phyloP scores from a whole-genome alignment of 495 filamentous ascomycete species.

The Lasiosphaeria hispida region DNA sequence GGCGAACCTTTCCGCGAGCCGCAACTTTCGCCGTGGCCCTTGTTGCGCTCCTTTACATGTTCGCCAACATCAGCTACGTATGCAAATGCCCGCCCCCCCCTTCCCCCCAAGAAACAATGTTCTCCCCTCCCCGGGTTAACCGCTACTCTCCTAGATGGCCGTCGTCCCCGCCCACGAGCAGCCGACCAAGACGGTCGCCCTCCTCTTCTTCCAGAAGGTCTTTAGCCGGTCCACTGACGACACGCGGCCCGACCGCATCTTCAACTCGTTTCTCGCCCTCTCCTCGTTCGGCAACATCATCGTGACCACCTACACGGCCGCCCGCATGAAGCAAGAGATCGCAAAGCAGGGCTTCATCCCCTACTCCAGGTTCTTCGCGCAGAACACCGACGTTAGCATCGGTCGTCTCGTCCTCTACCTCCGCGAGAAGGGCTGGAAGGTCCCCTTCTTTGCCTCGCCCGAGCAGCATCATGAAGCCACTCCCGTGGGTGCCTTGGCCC shows the following conservation, averaged over 20 bases:
- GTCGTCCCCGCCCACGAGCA: slow-evolving; percentile 25
- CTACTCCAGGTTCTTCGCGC: slow-evolving; percentile 44
- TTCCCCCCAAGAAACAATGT: too few relatives aligned
- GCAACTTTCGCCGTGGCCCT: slow-evolving; percentile 33
- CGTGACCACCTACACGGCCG: slow-evolving; percentile 50
- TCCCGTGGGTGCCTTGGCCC: slow-evolving; percentile 39
- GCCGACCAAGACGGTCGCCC: slow-evolving; percentile 14
- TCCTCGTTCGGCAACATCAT: slow-evolving; percentile 31
- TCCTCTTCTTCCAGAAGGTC: slow-evolving; percentile 22
- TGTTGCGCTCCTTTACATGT: slow-evolving; percentile 38
- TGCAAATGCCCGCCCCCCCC: slow-evolving; percentile 1
- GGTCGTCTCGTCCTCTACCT: slow-evolving; percentile 23
- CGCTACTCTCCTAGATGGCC: slow-evolving; percentile 17
- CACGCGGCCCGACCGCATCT: slow-evolving; percentile 16
- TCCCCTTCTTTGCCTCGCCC: not conserved
- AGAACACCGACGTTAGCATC: slow-evolving; percentile 25
- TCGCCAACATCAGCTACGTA: slow-evolving; percentile 49
- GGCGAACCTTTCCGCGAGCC: slow-evolving; percentile 37
- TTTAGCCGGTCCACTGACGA: slow-evolving; percentile 16
- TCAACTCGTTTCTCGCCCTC: slow-evolving; percentile 29
- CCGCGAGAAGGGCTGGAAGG: slow-evolving; percentile 4
- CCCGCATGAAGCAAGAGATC: slow-evolving; percentile 53
- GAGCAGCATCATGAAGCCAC: slow-evolving; percentile 35
- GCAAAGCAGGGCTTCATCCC: slow-evolving; percentile 54
- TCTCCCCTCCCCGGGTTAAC: too few relatives aligned